Evolutionary conservation across 805 yeast genomes (phyloP).

Genomic region (Wickerhamomyces alni): DNA sequence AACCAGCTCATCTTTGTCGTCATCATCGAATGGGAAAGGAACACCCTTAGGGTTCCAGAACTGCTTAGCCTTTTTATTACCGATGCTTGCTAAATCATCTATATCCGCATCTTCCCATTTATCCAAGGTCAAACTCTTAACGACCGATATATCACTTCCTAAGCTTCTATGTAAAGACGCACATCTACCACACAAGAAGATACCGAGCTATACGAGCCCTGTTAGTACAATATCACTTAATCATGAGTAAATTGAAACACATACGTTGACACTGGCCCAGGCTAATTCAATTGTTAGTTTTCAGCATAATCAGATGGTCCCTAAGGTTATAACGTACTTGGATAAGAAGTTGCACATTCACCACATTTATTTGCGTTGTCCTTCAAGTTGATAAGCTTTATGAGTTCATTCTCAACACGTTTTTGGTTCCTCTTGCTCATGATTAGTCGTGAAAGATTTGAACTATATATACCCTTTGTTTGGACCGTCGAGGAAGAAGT

Average conservation of each 20-base stretch:
- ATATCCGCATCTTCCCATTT: slow-evolving; percentile 58
- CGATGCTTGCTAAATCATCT: slow-evolving; percentile 35
- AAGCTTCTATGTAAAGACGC: slow-evolving; percentile 70
- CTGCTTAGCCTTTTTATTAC: slow-evolving; percentile 54
- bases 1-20: slow-evolving; percentile 56
- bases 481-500: too few species aligned
- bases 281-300: slow-evolving; percentile 10
- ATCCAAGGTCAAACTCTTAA: slow-evolving; percentile 71
- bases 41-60: slow-evolving; percentile 64
- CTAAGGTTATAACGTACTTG: slow-evolving; percentile 48
- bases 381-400: slow-evolving; percentile 51
- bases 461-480: too few species aligned
- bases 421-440: slow-evolving; percentile 37
- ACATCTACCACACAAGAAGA: slow-evolving; percentile 80
- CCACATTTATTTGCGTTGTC: slow-evolving; percentile 70
- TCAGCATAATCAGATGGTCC: slow-evolving; percentile 3
- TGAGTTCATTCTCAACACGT: slow-evolving; percentile 43
- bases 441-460: background rate
- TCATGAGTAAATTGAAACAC: slow-evolving; percentile 2
- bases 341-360: slow-evolving; percentile 65
- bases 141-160: slow-evolving; percentile 54
- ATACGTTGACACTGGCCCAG: slow-evolving; percentile 26
- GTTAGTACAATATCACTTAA: too few species aligned
- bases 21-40: slow-evolving; percentile 74
- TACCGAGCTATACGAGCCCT: slow-evolving; percentile 46